A percentile compares a stretch with the other conserved stretches of the same genome.
Conservation (phyloP, 352 stramenopile genomes). For the Elongisporangium prolatum region DNA sequence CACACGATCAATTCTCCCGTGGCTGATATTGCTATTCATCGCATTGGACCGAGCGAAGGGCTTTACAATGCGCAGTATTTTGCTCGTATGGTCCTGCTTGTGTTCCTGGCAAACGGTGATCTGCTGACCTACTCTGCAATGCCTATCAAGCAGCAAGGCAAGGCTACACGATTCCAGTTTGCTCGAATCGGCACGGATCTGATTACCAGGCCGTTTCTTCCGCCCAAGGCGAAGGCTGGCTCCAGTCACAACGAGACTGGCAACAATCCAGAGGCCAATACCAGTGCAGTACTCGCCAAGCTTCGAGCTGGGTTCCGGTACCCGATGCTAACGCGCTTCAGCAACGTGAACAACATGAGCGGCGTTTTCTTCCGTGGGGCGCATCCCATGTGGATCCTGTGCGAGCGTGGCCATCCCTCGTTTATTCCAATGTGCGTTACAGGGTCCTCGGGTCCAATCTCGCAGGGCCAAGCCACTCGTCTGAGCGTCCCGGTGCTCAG, state of each 20-base stretch:
- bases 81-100: constrained; percentile 73
- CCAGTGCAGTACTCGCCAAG: constrained; percentile 61
- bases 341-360: constrained; percentile 84
- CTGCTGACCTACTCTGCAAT: constrained; percentile 73
- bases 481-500: constrained; percentile 80
- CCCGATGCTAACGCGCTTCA: constrained; percentile 78
- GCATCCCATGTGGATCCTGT: constrained; percentile 80
- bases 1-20: constrained; percentile 79
- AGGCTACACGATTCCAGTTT: constrained; percentile 52
- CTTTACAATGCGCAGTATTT: constrained; percentile 71
- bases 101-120: constrained; percentile 83
- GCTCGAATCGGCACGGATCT: constrained; percentile 58
- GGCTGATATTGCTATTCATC: constrained; percentile 78
- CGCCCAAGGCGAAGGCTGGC: constrained; percentile 45
- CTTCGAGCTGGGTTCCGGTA: constrained; percentile 79
- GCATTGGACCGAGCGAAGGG: constrained; percentile 70
- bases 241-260: constrained; percentile 41
- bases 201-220: constrained; percentile 72
- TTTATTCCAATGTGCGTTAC: constrained; percentile 75
- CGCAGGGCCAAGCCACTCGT: constrained; percentile 6
- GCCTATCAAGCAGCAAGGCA: constrained; percentile 24
- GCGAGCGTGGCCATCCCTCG: constrained; percentile 54
- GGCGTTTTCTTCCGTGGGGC: constrained; percentile 81
- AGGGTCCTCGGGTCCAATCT: background rate
- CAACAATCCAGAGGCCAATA: constrained; percentile 56